Base-by-base conservation (phyloP, 2,329 filamentous ascomycete species). In the Xylariales sp. region DNA sequence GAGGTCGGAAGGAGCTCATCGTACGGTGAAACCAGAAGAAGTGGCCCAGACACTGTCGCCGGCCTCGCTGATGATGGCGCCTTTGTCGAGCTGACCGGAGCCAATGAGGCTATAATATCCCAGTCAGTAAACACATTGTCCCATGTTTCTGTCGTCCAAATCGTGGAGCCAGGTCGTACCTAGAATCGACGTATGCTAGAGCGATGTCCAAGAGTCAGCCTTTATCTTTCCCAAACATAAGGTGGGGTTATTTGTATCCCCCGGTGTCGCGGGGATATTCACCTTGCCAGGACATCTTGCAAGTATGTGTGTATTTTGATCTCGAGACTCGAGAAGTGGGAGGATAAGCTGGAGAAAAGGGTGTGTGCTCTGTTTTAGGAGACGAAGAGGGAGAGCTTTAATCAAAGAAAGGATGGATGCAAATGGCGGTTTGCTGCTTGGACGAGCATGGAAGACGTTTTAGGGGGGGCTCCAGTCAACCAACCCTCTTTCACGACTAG, bases 1-100 rank as follows among this genome's bases (percentile, higher is more conserved):
- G 24, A 18, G 27, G 38, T 6, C 27, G 31, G 32, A 40, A 35
- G 21, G 32, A 35, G 40, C 35, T 45, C 45, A 61, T 28, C 69
- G 64, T 83, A 95, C 88, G 61, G 74, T 70, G 71, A 95, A 95
- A 53, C 74, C 78, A 40, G 76, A 16, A 20, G 81, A 82, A 31
- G 73, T 63, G 46, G 88, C 88, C 88, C 88, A 94, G 55, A 80
- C 75, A 62, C 83, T 88, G 68, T 86, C 86, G 56, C 88, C 87
- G 54, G 85, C 85, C 51, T 69, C 70, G 66, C 85, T 89, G 73
- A 93, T 81, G 64, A 95, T 89, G 61, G 86, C 86, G 57, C 78
- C 89, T 71, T 88, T 84, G 71, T 93, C 84, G 60, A 95, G 68
- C 63, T 90, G 83, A 59, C 82, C 82, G 56, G 76, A 82, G 69